phyloP scores from a whole-genome alignment of 345 rosid species.

The Hypericum androsaemum region DNA sequence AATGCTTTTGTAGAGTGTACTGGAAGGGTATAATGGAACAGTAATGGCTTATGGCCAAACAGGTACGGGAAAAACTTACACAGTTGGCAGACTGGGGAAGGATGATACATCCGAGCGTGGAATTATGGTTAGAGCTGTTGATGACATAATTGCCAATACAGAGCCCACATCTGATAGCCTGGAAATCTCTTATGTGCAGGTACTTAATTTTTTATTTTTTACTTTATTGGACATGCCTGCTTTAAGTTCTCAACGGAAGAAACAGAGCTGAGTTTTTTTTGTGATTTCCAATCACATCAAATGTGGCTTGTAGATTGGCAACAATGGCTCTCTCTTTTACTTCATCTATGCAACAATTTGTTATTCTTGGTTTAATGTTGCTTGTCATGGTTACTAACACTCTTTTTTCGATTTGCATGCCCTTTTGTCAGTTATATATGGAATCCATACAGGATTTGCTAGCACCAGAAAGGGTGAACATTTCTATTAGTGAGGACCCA shows the following conservation, averaged over 20 bases:
- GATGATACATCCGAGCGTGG: slow-evolving; percentile 85
- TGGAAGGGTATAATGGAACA: slow-evolving; percentile 91
- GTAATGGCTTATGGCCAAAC: slow-evolving; percentile 99
- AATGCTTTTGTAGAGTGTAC: slow-evolving; percentile 57
- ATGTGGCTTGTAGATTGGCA: too few species aligned
- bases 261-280: too few species aligned
- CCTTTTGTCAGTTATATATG: slow-evolving; percentile 63
- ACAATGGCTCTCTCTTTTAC: too few species aligned
- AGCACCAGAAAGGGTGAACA: slow-evolving; percentile 64
- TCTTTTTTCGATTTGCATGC: slow-evolving; percentile 4
- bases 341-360: too few species aligned
- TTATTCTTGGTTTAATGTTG: too few species aligned
- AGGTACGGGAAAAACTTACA: slow-evolving; percentile 87
- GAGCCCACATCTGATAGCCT: slow-evolving; percentile 46
- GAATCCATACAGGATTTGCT: slow-evolving; percentile 91
- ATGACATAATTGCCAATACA: slow-evolving; percentile 50
- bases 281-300: too few species aligned
- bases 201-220: slow-evolving; percentile 16
- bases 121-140: slow-evolving; percentile 84
- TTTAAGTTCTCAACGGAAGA: too few species aligned
- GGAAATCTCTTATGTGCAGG: slow-evolving; percentile 90
- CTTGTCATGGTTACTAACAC: neutral
- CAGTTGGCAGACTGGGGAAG: slow-evolving; percentile 75
- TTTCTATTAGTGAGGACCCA: slow-evolving; percentile 68
- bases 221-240: too few species aligned